Evolutionary conservation across 257 asterid species (phyloP).

Genomic region (Linderniella brevidens): DNA sequence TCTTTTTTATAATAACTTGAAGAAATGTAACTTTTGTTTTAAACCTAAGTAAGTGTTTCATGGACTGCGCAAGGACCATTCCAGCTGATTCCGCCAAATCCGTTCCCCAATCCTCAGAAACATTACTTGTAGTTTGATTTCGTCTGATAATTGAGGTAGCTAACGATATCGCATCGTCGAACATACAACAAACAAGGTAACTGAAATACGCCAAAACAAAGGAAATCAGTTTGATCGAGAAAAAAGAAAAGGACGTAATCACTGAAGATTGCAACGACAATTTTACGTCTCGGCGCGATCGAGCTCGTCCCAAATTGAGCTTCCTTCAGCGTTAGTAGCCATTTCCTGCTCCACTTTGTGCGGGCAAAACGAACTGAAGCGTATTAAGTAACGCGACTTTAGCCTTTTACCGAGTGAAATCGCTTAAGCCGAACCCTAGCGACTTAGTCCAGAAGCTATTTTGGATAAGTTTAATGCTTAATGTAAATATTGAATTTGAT

Average conservation of each 20-base stretch:
- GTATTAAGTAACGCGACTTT: too few relatives aligned
- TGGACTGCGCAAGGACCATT: conserved; percentile 80
- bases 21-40: neutral
- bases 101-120: conserved; percentile 19
- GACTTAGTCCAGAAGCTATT: neutral
- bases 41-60: conserved; percentile 47
- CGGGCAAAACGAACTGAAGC: neutral
- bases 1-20: neutral
- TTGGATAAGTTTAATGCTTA: neutral
- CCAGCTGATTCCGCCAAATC: conserved; percentile 77
- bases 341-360: conserved; percentile 3
- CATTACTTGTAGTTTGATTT: conserved; percentile 17
- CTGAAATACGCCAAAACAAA: conserved; percentile 22
- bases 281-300: conserved; percentile 43
- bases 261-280: neutral
- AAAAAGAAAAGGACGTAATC: neutral
- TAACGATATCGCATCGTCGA: conserved; percentile 44
- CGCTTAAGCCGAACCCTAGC: neutral
- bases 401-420: too few relatives aligned
- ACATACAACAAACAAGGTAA: conserved; percentile 54
- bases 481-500: neutral
- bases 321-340: conserved; percentile 13
- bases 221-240: neutral
- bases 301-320: conserved; percentile 37
- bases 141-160: conserved; percentile 38